Evolutionary conservation across 805 yeast species (phyloP).

Genomic region (Hanseniaspora valbyensis): DNA sequence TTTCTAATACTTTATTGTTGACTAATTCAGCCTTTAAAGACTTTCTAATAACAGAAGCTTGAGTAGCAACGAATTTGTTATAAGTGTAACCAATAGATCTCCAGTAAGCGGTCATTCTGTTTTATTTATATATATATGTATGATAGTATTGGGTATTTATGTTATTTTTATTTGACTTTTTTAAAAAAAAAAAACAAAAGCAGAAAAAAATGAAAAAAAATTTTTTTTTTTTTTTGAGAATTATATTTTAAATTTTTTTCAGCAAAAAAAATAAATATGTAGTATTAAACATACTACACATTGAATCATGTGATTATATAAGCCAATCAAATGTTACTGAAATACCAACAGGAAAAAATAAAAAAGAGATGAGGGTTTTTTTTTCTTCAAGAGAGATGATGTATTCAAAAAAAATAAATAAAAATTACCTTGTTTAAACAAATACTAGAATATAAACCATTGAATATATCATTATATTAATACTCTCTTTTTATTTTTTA

Average conservation of each 20-base stretch:
- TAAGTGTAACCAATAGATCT: conserved; percentile 58
- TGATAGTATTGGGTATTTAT: background rate
- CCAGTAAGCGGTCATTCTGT: conserved; percentile 46
- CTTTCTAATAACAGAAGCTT: conserved; percentile 79
- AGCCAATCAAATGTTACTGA: background rate
- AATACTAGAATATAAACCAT: too few relatives aligned
- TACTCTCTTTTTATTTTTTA: too few relatives aligned
- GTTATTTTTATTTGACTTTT: too few relatives aligned
- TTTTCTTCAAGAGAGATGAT: background rate
- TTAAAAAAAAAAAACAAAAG: too few relatives aligned
- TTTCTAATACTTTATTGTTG: conserved; percentile 54
- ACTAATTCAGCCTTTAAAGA: conserved; percentile 80
- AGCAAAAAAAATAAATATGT: too few relatives aligned
- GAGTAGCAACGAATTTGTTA: conserved; percentile 81
- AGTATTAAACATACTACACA: background rate
- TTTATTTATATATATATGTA: background rate
- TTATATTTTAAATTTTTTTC: too few relatives aligned
- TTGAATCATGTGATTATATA: background rate
- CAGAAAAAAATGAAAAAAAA: too few relatives aligned
- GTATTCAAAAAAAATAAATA: too few relatives aligned
- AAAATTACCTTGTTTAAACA: too few relatives aligned
- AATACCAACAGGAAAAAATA: background rate
- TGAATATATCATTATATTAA: too few relatives aligned
- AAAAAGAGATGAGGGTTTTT: background rate
- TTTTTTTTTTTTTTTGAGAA: background rate